Conservation (phyloP, 2,329 filamentous ascomycete species). For the Aspergillus terreus region DNA sequence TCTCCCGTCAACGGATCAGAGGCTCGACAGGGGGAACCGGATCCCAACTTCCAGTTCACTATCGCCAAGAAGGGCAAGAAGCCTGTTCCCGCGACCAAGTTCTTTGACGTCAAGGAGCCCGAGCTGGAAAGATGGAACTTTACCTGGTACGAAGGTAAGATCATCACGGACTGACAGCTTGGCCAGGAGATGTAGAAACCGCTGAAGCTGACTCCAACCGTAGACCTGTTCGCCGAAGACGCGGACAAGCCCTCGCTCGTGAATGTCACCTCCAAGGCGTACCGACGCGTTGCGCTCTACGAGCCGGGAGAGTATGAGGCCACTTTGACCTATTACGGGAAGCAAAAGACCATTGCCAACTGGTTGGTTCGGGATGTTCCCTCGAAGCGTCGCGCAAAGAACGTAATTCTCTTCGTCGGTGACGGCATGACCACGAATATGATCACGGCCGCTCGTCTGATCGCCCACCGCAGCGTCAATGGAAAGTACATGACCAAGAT, state of each 20-base stretch:
- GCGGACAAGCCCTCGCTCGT: constrained; percentile 66
- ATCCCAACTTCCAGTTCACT: constrained; percentile 70
- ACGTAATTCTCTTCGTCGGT: constrained; percentile 81
- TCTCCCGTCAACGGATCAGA: constrained; percentile 78
- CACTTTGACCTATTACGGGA: constrained; percentile 70
- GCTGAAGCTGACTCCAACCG: constrained; percentile 7
- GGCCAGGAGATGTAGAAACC: too few relatives aligned
- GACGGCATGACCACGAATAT: constrained; percentile 55
- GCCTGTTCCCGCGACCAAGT: constrained; percentile 57
- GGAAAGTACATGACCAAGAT: constrained; percentile 75
- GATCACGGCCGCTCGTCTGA: constrained; percentile 66
- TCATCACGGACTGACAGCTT: too few relatives aligned
- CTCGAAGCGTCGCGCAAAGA: constrained; percentile 72
- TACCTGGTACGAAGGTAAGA: constrained; percentile 69
- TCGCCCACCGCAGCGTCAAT: constrained; percentile 79
- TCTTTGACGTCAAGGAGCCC: constrained; percentile 68
- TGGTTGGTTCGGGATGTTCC: constrained; percentile 73
- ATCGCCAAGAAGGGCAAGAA: constrained; percentile 62
- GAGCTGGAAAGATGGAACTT: constrained; percentile 78
- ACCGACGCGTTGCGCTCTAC: constrained; percentile 69
- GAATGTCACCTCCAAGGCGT: constrained; percentile 75
- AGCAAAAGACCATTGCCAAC: constrained; percentile 66
- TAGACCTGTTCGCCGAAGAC: constrained; percentile 72
- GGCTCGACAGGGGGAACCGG: constrained; percentile 64
- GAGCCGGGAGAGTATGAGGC: constrained; percentile 78